phyloP scores from a whole-genome alignment of 768 basidiomycete species.

The Tylopilus rubrobrunneus region DNA sequence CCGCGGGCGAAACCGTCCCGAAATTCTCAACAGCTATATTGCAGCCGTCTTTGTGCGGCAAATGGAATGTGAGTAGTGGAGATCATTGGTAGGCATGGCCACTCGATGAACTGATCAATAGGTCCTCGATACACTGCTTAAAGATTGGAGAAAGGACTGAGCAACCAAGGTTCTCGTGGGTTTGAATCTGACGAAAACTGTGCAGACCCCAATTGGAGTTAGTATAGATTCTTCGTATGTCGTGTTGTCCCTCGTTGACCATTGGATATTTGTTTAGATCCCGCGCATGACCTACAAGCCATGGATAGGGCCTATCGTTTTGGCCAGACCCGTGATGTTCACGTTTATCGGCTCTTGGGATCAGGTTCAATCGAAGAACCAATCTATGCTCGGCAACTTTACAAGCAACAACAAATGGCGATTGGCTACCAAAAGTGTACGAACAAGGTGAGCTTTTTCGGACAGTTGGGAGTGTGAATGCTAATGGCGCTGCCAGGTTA shows the following conservation, averaged over 20 bases:
- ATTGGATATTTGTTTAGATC: constrained; percentile 53
- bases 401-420: constrained; percentile 93
- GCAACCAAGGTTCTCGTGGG: constrained; percentile 89
- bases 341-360: constrained; percentile 78
- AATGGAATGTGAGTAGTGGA: constrained; percentile 69
- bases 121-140: constrained; percentile 65
- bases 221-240: constrained; percentile 33
- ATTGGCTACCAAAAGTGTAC: constrained; percentile 80
- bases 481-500: constrained; percentile 42
- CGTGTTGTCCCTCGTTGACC: neutral
- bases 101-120: constrained; percentile 27
- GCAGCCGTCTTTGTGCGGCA: constrained; percentile 70
- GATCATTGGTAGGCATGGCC: neutral
- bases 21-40: constrained; percentile 62
- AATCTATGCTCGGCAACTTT: constrained; percentile 85
- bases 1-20: constrained; percentile 52
- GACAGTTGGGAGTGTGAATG: neutral
- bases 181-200: constrained; percentile 45
- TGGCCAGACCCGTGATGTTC: constrained; percentile 83
- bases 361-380: constrained; percentile 87
- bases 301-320: constrained; percentile 87
- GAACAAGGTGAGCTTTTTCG: constrained; percentile 56
- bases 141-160: constrained; percentile 59
- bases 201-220: constrained; percentile 93
- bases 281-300: constrained; percentile 91